Percentiles rank a stretch among this genome's conserved stretches.
These are phyloP conservation scores for Ceratocystis variospora DNA, from an alignment of 2,329 filamentous ascomycete species.

Conservation along the genomic window DNA sequence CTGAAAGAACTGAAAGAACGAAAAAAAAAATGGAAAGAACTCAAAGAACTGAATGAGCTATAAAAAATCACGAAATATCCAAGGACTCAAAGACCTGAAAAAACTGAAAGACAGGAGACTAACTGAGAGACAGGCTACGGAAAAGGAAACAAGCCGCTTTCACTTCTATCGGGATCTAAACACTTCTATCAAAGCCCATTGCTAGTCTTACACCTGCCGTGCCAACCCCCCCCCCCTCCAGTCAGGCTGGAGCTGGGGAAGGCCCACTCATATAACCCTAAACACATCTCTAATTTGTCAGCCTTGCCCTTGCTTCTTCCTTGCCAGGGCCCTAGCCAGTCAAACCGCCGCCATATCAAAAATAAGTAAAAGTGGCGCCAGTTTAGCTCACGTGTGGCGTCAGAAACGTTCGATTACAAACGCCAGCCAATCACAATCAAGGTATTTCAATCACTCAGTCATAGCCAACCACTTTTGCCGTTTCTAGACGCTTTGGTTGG, in stretches of 20 bases:
- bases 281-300: background rate
- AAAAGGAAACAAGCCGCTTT: background rate
- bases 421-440: constrained; percentile 17
- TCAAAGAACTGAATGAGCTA: no score
- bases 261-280: background rate
- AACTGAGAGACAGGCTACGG: no score
- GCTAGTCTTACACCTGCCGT: background rate
- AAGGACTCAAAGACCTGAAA: no score
- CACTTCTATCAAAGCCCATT: background rate
- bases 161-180: background rate
- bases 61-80: no score
- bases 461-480: constrained; percentile 11
- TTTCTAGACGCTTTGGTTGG: constrained; percentile 13
- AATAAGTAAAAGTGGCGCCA: constrained; percentile 8
- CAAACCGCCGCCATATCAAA: background rate
- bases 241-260: background rate
- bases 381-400: background rate
- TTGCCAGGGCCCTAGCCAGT: background rate
- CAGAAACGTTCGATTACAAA: constrained; percentile 6
- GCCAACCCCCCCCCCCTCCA: background rate
- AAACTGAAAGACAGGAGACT: no score
- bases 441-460: constrained; percentile 19
- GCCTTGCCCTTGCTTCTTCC: background rate
- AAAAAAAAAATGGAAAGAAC: no score
- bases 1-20: no score